These are phyloP conservation scores for Geopyxis carbonaria DNA, from an alignment of 495 filamentous ascomycete species.

Conservation along the genomic window DNA sequence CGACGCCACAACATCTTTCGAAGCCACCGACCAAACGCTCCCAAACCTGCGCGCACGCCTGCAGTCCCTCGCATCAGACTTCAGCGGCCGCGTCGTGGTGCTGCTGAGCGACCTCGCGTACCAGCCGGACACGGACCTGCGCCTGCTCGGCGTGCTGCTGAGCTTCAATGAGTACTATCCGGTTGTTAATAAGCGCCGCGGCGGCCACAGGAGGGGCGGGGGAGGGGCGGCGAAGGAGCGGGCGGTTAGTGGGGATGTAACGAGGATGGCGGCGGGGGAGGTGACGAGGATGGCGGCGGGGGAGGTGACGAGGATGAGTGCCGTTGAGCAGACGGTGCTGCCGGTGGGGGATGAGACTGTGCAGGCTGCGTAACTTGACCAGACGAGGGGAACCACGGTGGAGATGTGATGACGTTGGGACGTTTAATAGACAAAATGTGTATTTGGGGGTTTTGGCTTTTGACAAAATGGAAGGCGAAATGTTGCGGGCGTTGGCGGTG, in stretches of 20 bases:
- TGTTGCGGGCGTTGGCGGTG: no score
- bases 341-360: no score
- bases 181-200: slow-evolving; percentile 21
- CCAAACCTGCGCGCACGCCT: slow-evolving; percentile 57
- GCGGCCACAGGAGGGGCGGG: no score
- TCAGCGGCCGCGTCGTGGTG: slow-evolving; percentile 55
- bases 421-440: no score
- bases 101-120: slow-evolving; percentile 79
- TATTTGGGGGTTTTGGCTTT: no score
- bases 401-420: no score
- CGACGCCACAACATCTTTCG: slow-evolving; percentile 15
- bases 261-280: slow-evolving; percentile 8
- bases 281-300: slow-evolving; percentile 5
- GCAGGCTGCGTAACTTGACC: no score
- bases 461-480: no score
- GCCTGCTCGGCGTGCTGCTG: slow-evolving; percentile 89
- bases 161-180: slow-evolving; percentile 78
- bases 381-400: no score
- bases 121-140: slow-evolving; percentile 89
- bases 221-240: slow-evolving; percentile 4
- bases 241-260: slow-evolving; percentile 14
- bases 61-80: slow-evolving; percentile 49
- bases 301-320: neutral
- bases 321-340: no score
- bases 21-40: slow-evolving; percentile 35